Evolutionary conservation across 164 flowering plant species (phyloP), one percentile per base, ranked within the genome.

Genomic region (Kalanchoe fedtschenkoi): DNA sequence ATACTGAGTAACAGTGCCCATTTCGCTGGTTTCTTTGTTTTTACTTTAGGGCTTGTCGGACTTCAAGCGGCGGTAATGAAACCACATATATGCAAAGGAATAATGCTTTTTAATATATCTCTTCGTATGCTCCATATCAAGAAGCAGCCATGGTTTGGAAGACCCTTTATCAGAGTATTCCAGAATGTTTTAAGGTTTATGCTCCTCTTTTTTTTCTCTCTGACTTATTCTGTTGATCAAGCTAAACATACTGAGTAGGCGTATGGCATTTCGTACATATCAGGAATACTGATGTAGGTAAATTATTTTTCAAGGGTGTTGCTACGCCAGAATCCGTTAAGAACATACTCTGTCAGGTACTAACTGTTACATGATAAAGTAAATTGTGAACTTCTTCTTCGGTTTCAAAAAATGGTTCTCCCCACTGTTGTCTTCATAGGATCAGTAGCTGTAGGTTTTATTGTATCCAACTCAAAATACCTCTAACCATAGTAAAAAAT

Each of bases 61-160:
- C 98, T 92, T 69, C 95, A 89, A 75, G 98, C 98, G 65, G 93
- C 98, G 32, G 80, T 89, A 6, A 72, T 72, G 74, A 72, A 78
- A 58, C 96, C 98, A 59, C 66, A 67, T 69, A 77, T 81, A 47
- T 92, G 96, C 66, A 83, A 75, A 63, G 98, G 98, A 24, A 77
- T 89, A 44, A n/a, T 87, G 39, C 81, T 92, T 35, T 63, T 92
- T 13, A 87, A 92, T 61, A 89, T 92, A 61, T 92, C 98, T 56
- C 80, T 92, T 17, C 89, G 98, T 0, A 77, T 92, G 96, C 92
- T 92, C 69, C 98, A 92, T 65, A 82, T 89, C 8, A 92, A 73
- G 64, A 92, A 92, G 75, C 98, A 92, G 66, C 95, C 98, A 44
- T 84, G 87, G 88, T 83, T 70, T 74, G 98, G 80, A 58, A 84